Evolutionary conservation across 495 filamentous ascomycete genomes (phyloP).

Genomic region (Cenococcum geophilum): DNA sequence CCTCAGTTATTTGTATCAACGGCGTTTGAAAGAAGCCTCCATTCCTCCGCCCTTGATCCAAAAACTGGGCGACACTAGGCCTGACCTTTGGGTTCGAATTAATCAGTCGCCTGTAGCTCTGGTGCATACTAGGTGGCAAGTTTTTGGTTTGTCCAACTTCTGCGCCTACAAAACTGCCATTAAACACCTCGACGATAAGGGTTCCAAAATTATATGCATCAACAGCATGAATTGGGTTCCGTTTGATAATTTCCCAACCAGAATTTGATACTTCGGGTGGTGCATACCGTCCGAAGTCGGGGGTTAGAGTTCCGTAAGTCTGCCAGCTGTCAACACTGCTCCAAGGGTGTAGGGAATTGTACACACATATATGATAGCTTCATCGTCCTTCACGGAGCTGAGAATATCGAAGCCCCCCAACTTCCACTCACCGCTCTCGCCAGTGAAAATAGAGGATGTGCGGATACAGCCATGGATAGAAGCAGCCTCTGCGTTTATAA

Average conservation of each 20-base stretch:
- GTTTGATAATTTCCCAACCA: conserved; percentile 83
- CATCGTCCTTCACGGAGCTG: conserved; percentile 92
- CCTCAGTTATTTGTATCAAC: conserved; percentile 83
- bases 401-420: conserved; percentile 87
- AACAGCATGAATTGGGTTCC: conserved; percentile 70
- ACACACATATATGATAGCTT: conserved; percentile 81
- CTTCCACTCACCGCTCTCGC: conserved; percentile 97
- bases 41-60: conserved; percentile 77
- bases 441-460: conserved; percentile 78
- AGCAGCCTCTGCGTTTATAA: conserved; percentile 87
- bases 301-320: conserved; percentile 80
- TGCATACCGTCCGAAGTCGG: conserved; percentile 72
- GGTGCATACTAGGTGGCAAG: conserved; percentile 79
- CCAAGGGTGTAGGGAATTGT: neutral
- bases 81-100: conserved; percentile 84
- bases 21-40: conserved; percentile 90
- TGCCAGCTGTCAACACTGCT: conserved; percentile 34
- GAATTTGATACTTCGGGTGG: conserved; percentile 79
- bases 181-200: conserved; percentile 85
- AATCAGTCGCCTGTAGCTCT: conserved; percentile 79
- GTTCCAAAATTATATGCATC: conserved; percentile 84
- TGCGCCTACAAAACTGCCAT: conserved; percentile 61
- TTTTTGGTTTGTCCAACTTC: conserved; percentile 79
- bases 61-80: conserved; percentile 75
- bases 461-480: conserved; percentile 84